Evolutionary conservation across 768 basidiomycete species (phyloP), one percentile per base, ranked within the genome.

Genomic region (Chalciporus pseudorubinellus): DNA sequence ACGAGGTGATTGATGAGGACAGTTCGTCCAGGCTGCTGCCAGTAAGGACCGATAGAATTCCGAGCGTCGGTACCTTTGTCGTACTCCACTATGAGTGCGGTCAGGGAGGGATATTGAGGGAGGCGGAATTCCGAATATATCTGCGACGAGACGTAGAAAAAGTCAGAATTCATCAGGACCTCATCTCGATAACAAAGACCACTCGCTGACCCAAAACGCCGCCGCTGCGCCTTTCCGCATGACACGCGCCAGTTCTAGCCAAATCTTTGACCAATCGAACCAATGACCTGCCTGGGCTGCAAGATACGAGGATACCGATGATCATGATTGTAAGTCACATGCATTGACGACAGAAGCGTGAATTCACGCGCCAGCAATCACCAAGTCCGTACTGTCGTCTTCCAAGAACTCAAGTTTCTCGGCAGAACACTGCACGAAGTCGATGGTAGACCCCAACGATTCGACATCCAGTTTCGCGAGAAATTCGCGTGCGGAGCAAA

Each of bases 271-370:
- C 78, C 84, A 88, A 59, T 91, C 77, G 60, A 92, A 92, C 89
- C 89, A 91, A 62, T 92, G 90, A 3, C 81, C 81, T 0, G 89
- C 82, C 69, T 89, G 89, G 1, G 86, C 89, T 89, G 44, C 14
- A 44, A 6, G 3, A n/a, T 4, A 28, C 48, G 10, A n/a, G n/a
- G n/a, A n/a, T n/a, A n/a, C n/a, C n/a, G n/a, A n/a, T n/a, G n/a
- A 26, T 11, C 20, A 26, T 28, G 19, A 6, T 5, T 36, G 40
- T 38, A 22, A 40, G 24, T 20, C 43, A 38, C 6, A n/a, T 19
- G 34, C 6, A 36, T 2, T 36, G 9, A 6, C 4, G 14, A 36
- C 34, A 26, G 42, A 7, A 20, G 42, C n/a, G n/a, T 21, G 36
- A 21, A 31, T 43, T 40, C 40, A 61, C 74, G 52, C 60, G 82